These are phyloP conservation scores for Prunus fruticosa DNA, from an alignment of 306 rosid species.

Conservation along the genomic window DNA sequence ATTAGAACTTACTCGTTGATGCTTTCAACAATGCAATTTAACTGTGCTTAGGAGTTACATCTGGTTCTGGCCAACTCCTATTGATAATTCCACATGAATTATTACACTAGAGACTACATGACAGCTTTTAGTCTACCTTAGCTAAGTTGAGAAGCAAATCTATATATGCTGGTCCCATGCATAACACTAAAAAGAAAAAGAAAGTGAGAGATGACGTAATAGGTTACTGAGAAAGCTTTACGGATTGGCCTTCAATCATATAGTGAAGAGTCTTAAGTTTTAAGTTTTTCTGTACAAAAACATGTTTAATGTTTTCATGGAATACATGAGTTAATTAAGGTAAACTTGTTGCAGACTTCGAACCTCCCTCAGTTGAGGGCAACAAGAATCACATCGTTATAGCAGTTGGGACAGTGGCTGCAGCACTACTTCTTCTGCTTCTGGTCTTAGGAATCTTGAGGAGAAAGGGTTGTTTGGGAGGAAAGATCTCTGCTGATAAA, in stretches of 20 bases:
- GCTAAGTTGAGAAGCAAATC: too few species aligned
- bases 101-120: neutral
- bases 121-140: too few species aligned
- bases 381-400: slow-evolving; percentile 26
- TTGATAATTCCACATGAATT: neutral
- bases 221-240: too few species aligned
- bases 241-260: too few species aligned
- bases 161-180: too few species aligned
- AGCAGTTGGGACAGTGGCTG: slow-evolving; percentile 34
- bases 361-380: slow-evolving; percentile 40
- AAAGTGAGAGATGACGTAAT: too few species aligned
- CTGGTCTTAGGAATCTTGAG: slow-evolving; percentile 51
- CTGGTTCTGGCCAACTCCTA: neutral
- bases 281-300: neutral
- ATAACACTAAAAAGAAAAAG: too few species aligned
- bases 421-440: slow-evolving; percentile 35
- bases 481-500: slow-evolving; percentile 54
- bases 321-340: neutral
- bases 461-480: slow-evolving; percentile 66
- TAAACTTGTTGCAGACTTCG: slow-evolving; percentile 57
- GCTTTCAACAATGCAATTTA: neutral
- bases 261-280: too few species aligned
- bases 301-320: neutral
- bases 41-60: neutral
- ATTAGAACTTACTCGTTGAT: neutral